phyloP scores from a whole-genome alignment of 805 yeast species.

The Candida taoyuanica region DNA sequence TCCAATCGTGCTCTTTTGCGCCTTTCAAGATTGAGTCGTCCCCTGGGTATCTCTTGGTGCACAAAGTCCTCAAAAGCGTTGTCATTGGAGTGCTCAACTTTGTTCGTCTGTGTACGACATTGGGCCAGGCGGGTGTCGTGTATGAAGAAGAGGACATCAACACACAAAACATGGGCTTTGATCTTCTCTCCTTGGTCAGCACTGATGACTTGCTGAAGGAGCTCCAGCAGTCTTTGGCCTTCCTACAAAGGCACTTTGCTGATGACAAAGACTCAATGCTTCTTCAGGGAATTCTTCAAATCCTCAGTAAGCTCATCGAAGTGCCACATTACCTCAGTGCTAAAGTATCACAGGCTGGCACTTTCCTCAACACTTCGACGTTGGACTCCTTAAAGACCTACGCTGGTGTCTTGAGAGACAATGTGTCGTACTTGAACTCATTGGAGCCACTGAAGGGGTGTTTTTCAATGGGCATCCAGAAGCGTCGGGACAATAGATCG shows the following conservation, averaged over 20 bases:
- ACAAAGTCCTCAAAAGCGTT: conserved; percentile 47
- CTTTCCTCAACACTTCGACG: conserved; percentile 13
- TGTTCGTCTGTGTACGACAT: conserved; percentile 41
- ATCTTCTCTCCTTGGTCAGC: conserved; percentile 31
- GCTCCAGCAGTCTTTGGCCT: conserved; percentile 32
- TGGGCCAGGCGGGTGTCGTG: conserved; percentile 54
- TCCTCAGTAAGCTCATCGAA: conserved; percentile 21
- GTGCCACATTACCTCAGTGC: conserved; percentile 17
- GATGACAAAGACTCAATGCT: conserved; percentile 20
- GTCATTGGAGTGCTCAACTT: conserved; percentile 50
- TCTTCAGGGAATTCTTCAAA: conserved; percentile 17
- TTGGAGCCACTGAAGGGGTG: conserved; percentile 32
- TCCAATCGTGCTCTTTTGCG: conserved; percentile 11
- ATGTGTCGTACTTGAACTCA: conserved; percentile 20
- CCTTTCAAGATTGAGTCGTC: conserved; percentile 1
- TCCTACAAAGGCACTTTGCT: conserved; percentile 26
- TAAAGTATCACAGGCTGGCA: conserved; percentile 12
- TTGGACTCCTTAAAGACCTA: conserved; percentile 11
- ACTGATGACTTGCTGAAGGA: conserved; percentile 22
- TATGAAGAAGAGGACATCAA: conserved; percentile 75
- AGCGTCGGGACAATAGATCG: conserved; percentile 41
- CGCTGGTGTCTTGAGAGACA: conserved; percentile 10
- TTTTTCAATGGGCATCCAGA: conserved; percentile 45
- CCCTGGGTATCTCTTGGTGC: conserved; percentile 31
- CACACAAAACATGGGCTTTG: conserved; percentile 55